A percentile compares a stretch with the other conserved stretches of the same genome.
Conservation (phyloP, 2,329 filamentous ascomycete genomes). For the Pseudogymnoascus sp. region DNA sequence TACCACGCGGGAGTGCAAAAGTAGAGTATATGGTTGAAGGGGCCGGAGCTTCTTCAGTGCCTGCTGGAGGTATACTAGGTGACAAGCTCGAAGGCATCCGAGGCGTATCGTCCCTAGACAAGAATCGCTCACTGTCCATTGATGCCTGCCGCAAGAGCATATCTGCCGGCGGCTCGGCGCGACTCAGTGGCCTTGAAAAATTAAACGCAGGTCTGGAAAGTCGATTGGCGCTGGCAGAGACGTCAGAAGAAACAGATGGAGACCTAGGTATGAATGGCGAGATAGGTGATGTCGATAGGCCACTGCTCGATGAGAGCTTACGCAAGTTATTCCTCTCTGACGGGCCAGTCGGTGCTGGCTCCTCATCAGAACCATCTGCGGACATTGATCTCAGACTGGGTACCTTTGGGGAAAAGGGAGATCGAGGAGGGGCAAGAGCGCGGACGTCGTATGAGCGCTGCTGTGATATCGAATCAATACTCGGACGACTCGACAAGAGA, state of each 20-base stretch:
- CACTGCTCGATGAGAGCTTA: slow-evolving; percentile 68
- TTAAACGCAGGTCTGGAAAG: slow-evolving; percentile 75
- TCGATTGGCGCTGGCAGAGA: slow-evolving; percentile 50
- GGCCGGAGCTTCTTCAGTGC: slow-evolving; percentile 38
- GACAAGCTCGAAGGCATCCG: slow-evolving; percentile 66
- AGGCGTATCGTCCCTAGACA: slow-evolving; percentile 55
- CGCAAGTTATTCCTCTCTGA: slow-evolving; percentile 60
- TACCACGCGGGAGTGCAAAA: slow-evolving; percentile 74
- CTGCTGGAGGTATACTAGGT: slow-evolving; percentile 57
- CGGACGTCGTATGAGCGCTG: slow-evolving; percentile 28
- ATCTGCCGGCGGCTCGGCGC: slow-evolving; percentile 52
- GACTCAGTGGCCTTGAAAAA: slow-evolving; percentile 84
- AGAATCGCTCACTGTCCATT: slow-evolving; percentile 58
- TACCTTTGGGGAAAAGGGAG: slow-evolving; percentile 35
- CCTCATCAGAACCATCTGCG: slow-evolving; percentile 61
- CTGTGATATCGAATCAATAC: slow-evolving; percentile 23
- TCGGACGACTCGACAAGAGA: slow-evolving; percentile 18
- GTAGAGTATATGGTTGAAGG: slow-evolving; percentile 82
- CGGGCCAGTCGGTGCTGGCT: slow-evolving; percentile 46
- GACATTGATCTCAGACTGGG: slow-evolving; percentile 57
- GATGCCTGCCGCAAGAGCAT: slow-evolving; percentile 53
- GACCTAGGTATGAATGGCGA: slow-evolving; percentile 63
- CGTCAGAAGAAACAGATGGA: slow-evolving; percentile 76
- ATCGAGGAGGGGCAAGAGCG: slow-evolving; percentile 36
- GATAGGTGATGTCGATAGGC: slow-evolving; percentile 51